These are phyloP conservation scores for Wickerhamiella parazyma DNA, from an alignment of 805 yeast genomes.

Conservation along the genomic window DNA sequence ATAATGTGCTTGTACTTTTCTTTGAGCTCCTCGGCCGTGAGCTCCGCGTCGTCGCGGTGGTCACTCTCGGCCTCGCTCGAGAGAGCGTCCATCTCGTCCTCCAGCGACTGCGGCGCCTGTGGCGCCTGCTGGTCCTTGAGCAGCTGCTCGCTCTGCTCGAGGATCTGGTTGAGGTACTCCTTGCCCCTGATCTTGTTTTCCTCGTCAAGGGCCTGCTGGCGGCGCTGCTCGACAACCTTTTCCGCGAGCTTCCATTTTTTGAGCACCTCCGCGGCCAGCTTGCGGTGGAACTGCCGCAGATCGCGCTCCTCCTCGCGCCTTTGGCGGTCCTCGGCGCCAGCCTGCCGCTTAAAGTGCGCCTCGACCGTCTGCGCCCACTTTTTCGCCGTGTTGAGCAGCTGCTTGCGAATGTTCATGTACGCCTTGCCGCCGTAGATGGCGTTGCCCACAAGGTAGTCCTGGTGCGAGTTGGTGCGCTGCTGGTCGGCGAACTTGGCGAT, in stretches of 20 bases:
- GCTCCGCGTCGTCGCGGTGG: constrained; percentile 32
- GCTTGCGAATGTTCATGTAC: constrained; percentile 49
- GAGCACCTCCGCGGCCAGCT: constrained; percentile 70
- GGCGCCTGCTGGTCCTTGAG: constrained; percentile 33
- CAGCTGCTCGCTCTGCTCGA: constrained; percentile 82
- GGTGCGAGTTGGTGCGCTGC: constrained; percentile 31
- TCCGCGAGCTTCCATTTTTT: constrained; percentile 86
- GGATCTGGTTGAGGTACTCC: constrained; percentile 72
- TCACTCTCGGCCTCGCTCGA: constrained; percentile 17
- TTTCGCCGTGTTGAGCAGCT: constrained; percentile 52
- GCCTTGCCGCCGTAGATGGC: constrained; percentile 58
- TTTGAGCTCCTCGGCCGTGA: constrained; percentile 42
- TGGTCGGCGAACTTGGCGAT: constrained; percentile 38
- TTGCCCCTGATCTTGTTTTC: constrained; percentile 69
- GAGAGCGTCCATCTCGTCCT: constrained; percentile 26
- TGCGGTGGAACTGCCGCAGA: constrained; percentile 56
- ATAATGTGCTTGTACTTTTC: constrained; percentile 39
- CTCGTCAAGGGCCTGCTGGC: constrained; percentile 52
- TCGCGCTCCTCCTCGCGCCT: constrained; percentile 62
- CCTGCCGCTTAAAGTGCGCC: constrained; percentile 67
- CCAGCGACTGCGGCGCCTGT: constrained; percentile 37
- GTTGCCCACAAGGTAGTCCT: constrained; percentile 66
- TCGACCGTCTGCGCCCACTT: constrained; percentile 74
- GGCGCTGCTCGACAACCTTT: constrained; percentile 57
- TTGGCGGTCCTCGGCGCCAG: constrained; percentile 78